Percentiles rank a stretch among this genome's conserved stretches.
phyloP scores from a whole-genome alignment of 148 eudicot species.

The Spergularia bocconei region DNA sequence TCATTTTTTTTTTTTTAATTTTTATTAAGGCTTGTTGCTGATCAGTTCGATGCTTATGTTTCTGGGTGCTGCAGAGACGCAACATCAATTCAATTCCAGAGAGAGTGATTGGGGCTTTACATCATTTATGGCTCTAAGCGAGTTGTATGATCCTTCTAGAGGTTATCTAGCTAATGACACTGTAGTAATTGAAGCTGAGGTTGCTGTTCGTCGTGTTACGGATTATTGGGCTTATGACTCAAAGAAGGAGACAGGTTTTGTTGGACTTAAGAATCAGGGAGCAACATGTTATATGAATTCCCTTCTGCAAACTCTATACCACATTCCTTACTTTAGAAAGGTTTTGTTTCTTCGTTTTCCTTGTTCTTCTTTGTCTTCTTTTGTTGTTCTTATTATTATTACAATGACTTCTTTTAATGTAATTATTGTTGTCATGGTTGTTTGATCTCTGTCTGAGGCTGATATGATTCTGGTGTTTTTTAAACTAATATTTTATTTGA shows the following conservation, averaged over 20 bases:
- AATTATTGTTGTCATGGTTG: not conserved
- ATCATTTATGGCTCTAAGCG: constrained; percentile 90
- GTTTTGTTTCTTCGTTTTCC: constrained; percentile 31
- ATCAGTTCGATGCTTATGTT: constrained; percentile 6
- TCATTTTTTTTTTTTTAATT: not conserved
- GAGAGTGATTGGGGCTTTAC: constrained; percentile 99
- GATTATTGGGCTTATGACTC: constrained; percentile 95
- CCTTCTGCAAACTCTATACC: constrained; percentile 84
- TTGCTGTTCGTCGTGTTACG: constrained; percentile 71
- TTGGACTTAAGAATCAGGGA: constrained; percentile 97
- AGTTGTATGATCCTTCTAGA: constrained; percentile 76
- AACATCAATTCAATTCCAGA: constrained; percentile 86
- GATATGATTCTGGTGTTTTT: not conserved
- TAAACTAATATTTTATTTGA: not conserved
- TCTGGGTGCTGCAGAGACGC: constrained; percentile 61
- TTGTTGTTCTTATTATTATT: too few species aligned
- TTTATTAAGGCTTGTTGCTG: not conserved
- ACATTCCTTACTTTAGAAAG: constrained; percentile 96
- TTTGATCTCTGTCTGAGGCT: too few species aligned
- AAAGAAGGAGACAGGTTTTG: constrained; percentile 93
- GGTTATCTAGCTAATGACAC: constrained; percentile 87
- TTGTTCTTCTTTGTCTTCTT: not conserved
- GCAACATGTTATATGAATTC: constrained; percentile 99
- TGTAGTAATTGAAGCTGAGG: constrained; percentile 82
- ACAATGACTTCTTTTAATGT: too few species aligned